These are phyloP conservation scores for Cyclotella baltica DNA, from an alignment of 108 stramenopile species.

Conservation along the genomic window DNA sequence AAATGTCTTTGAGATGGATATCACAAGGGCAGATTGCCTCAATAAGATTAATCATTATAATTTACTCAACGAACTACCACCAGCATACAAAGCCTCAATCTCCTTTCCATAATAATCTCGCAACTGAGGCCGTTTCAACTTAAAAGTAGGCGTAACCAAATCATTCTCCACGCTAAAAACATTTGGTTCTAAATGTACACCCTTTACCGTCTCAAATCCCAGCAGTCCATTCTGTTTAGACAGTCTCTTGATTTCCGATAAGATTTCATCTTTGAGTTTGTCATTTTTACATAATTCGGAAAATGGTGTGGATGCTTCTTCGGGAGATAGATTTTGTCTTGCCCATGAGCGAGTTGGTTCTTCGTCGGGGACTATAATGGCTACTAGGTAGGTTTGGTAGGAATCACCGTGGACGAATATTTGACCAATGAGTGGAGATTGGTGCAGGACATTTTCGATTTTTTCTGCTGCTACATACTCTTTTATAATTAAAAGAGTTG, in stretches of 20 bases:
- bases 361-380: slow-evolving; percentile 94
- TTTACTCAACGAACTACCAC: slow-evolving; percentile 72
- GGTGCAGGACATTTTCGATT: slow-evolving; percentile 93
- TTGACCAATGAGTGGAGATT: slow-evolving; percentile 85
- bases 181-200: slow-evolving; percentile 79
- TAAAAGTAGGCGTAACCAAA: slow-evolving; percentile 95
- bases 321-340: slow-evolving; percentile 24
- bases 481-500: neutral
- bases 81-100: slow-evolving; percentile 89
- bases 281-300: slow-evolving; percentile 76
- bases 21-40: too few relatives aligned
- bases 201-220: slow-evolving; percentile 91
- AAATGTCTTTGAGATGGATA: too few relatives aligned
- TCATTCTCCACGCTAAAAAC: slow-evolving; percentile 86
- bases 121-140: slow-evolving; percentile 92
- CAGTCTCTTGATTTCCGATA: slow-evolving; percentile 68
- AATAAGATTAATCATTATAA: too few relatives aligned
- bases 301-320: slow-evolving; percentile 53
- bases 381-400: slow-evolving; percentile 87
- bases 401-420: slow-evolving; percentile 96
- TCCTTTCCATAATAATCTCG: slow-evolving; percentile 75
- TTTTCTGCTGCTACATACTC: slow-evolving; percentile 97
- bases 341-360: slow-evolving; percentile 79
- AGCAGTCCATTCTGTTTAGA: slow-evolving; percentile 83
- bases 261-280: slow-evolving; percentile 62